Percentiles rank a stretch among this genome's conserved stretches.
These are phyloP conservation scores for Dactylellina sp. DNA, from an alignment of 2,329 filamentous ascomycete species.

Conservation along the genomic window DNA sequence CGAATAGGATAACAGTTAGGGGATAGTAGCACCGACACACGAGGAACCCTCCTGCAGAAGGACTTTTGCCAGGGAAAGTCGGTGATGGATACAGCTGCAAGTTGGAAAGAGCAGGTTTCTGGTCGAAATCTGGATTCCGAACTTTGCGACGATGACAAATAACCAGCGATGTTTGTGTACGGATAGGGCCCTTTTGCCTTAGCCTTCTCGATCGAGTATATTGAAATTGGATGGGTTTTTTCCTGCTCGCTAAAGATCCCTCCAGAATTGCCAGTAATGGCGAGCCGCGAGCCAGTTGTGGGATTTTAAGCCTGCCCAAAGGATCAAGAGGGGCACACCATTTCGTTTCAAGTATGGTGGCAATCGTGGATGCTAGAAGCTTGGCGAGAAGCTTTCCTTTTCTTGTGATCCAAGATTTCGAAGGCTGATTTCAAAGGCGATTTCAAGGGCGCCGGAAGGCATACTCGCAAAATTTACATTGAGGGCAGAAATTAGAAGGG, in stretches of 20 bases:
- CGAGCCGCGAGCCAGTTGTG: slow-evolving; percentile 34
- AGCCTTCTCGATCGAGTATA: slow-evolving; percentile 41
- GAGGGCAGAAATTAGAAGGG: too few species aligned
- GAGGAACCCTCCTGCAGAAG: background rate
- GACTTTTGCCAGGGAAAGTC: background rate
- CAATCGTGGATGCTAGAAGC: slow-evolving; percentile 19
- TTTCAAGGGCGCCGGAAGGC: too few species aligned
- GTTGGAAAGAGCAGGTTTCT: slow-evolving; percentile 4
- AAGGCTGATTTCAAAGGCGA: background rate
- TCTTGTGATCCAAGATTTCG: background rate
- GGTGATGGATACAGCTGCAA: slow-evolving; percentile 10
- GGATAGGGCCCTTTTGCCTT: too few species aligned
- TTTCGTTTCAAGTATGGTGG: slow-evolving; percentile 46
- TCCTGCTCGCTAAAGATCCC: slow-evolving; percentile 1
- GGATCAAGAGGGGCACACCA: slow-evolving; percentile 49
- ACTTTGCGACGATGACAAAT: slow-evolving; percentile 52
- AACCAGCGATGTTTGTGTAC: slow-evolving; percentile 13
- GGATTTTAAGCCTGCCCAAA: slow-evolving; percentile 48
- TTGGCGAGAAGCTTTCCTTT: slow-evolving; percentile 4
- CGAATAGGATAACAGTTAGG: slow-evolving; percentile 25
- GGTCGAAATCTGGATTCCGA: slow-evolving; percentile 28
- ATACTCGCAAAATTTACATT: too few species aligned
- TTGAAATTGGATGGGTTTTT: slow-evolving; percentile 25
- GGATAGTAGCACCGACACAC: slow-evolving; percentile 12
- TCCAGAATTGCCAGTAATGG: slow-evolving; percentile 11